Percentiles rank a stretch among this genome's conserved stretches.
phyloP scores from a whole-genome alignment of 495 filamentous ascomycete genomes.

The Glarea lozoyensis region DNA sequence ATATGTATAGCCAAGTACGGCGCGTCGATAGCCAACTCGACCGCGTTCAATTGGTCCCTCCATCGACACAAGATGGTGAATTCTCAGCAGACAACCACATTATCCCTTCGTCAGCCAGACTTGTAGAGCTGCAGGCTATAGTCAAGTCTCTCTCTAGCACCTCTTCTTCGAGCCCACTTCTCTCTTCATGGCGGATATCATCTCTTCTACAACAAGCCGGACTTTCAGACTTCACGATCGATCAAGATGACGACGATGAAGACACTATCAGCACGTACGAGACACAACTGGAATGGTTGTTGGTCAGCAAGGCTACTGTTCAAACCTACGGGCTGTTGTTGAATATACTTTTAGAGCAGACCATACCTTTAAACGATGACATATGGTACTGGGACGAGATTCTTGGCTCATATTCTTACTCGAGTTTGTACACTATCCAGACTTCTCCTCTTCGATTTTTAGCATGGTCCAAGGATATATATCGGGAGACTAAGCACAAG shows the following conservation, averaged over 20 bases:
- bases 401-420: slow-evolving; percentile 59
- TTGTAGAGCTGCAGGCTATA: slow-evolving; percentile 48
- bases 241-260: slow-evolving; percentile 10
- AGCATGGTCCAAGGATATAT: slow-evolving; percentile 54
- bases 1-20: slow-evolving; percentile 58
- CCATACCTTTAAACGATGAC: slow-evolving; percentile 71
- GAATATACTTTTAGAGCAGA: slow-evolving; percentile 64
- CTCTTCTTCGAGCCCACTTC: slow-evolving; percentile 43
- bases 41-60: slow-evolving; percentile 49
- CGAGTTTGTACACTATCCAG: slow-evolving; percentile 71
- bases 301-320: slow-evolving; percentile 76
- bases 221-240: slow-evolving; percentile 21
- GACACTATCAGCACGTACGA: slow-evolving; percentile 40
- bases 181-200: slow-evolving; percentile 44
- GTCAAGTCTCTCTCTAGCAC: slow-evolving; percentile 61
- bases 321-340: slow-evolving; percentile 76
- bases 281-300: slow-evolving; percentile 75
- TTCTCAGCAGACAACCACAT: slow-evolving; percentile 17
- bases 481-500: slow-evolving; percentile 41
- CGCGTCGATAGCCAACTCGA: slow-evolving; percentile 75
- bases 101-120: slow-evolving; percentile 26
- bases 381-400: slow-evolving; percentile 91
- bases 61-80: slow-evolving; percentile 23
- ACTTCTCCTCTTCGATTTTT: slow-evolving; percentile 67
- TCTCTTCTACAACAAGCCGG: slow-evolving; percentile 50